phyloP scores from a whole-genome alignment of 2,329 filamentous ascomycete species.

The Trichoderma afroharzianum region DNA sequence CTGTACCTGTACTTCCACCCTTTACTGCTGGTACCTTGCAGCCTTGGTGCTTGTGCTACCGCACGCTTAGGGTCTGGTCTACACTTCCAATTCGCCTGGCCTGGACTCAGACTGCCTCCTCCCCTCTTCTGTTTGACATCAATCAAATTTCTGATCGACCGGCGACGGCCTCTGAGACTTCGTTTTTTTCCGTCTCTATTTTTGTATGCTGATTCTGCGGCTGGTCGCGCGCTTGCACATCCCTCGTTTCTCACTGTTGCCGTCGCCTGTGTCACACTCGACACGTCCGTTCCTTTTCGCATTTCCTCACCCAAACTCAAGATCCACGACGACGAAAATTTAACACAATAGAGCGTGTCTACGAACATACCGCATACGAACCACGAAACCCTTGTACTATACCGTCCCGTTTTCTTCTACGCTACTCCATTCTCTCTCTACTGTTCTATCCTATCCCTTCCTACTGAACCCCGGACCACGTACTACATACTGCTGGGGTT shows the following conservation, averaged over 20 bases:
- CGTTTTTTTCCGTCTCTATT: neutral
- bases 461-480: neutral
- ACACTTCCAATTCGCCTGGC: neutral
- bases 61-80: neutral
- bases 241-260: neutral
- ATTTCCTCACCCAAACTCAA: neutral
- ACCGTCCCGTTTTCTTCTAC: neutral
- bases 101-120: neutral
- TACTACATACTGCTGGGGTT: neutral
- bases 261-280: conserved; percentile 12
- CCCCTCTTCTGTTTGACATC: conserved; percentile 7
- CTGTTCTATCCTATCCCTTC: neutral
- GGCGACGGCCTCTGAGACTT: conserved; percentile 10
- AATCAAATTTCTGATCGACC: conserved; percentile 6
- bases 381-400: neutral
- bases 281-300: conserved; percentile 19
- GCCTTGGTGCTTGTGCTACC: neutral
- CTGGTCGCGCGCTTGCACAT: conserved; percentile 10
- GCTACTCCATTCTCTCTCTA: neutral
- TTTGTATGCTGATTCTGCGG: conserved; percentile 1
- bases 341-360: neutral
- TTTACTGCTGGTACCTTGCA: neutral
- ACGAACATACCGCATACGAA: neutral
- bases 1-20: neutral
- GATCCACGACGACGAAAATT: neutral